A percentile compares a stretch with the other conserved stretches of the same genome.
phyloP scores from a whole-genome alignment of 2,329 filamentous ascomycete genomes.

The Parasarocladium wereldwijsianum region DNA sequence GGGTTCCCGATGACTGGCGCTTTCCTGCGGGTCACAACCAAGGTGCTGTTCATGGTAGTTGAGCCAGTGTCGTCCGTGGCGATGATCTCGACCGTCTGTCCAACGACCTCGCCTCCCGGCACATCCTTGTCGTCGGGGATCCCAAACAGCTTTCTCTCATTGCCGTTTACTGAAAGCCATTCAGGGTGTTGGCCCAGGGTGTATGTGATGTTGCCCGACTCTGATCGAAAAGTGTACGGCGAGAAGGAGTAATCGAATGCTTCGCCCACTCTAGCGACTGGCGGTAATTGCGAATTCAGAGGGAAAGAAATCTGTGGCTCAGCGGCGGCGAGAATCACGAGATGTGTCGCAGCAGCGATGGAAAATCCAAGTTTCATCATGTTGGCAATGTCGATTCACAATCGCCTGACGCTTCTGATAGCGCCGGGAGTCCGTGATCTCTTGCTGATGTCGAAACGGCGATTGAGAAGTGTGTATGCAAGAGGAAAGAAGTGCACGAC shows the following conservation, averaged over 20 bases:
- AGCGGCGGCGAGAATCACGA: conserved; percentile 11
- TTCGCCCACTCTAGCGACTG: conserved; percentile 54
- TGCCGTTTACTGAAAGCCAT: conserved; percentile 62
- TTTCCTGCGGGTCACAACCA: conserved; percentile 50
- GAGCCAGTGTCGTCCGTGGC: conserved; percentile 54
- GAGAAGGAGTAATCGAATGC: conserved; percentile 61
- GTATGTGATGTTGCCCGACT: conserved; percentile 46
- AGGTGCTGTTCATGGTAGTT: conserved; percentile 47
- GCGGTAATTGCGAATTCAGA: conserved; percentile 72
- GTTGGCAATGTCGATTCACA: not conserved
- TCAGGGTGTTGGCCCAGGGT: conserved; percentile 47
- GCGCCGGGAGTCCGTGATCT: too few species aligned
- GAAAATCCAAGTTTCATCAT: not conserved
- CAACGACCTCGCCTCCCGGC: conserved; percentile 35
- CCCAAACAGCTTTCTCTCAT: conserved; percentile 51
- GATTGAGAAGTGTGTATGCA: not conserved
- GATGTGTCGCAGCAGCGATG: not conserved
- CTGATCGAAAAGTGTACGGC: conserved; percentile 55
- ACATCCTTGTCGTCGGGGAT: conserved; percentile 44
- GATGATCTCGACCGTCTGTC: conserved; percentile 47
- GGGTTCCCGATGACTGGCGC: conserved; percentile 40
- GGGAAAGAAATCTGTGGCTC: conserved; percentile 45
- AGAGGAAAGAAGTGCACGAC: conserved; percentile 1
- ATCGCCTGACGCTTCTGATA: too few species aligned
- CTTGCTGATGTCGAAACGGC: too few species aligned